Percentiles rank a stretch among this genome's conserved stretches.
Conservation (phyloP, 352 stramenopile genomes). For the Pythium dissimile region DNA sequence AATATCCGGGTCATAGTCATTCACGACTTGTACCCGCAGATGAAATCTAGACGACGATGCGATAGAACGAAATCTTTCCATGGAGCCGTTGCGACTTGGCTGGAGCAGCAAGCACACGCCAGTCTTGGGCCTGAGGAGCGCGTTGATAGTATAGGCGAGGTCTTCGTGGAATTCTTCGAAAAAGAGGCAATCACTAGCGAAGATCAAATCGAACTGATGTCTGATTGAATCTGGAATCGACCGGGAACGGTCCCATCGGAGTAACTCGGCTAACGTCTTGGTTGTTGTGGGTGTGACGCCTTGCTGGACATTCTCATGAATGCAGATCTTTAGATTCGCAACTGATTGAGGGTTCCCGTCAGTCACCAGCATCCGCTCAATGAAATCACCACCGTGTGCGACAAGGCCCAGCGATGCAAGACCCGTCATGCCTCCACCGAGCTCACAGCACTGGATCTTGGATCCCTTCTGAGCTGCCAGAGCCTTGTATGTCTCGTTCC, state of each 20-base stretch:
- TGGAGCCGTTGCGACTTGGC: conserved; percentile 64
- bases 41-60: conserved; percentile 28
- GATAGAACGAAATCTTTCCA: conserved; percentile 68
- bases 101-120: conserved; percentile 72
- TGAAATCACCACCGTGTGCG: conserved; percentile 33
- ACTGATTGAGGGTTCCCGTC: conserved; percentile 72
- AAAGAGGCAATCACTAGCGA: conserved; percentile 85
- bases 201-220: conserved; percentile 72
- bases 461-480: conserved; percentile 14
- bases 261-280: conserved; percentile 31
- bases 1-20: conserved; percentile 37
- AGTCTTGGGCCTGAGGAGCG: conserved; percentile 35
- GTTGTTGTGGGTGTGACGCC: conserved; percentile 7
- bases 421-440: conserved; percentile 77
- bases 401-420: conserved; percentile 62
- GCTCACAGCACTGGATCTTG: conserved; percentile 52
- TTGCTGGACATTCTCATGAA: conserved; percentile 49
- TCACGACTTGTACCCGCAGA: conserved; percentile 31
- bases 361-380: conserved; percentile 56
- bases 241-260: conserved; percentile 64
- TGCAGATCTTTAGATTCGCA: conserved; percentile 59
- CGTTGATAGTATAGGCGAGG: conserved; percentile 60
- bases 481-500: conserved; percentile 27
- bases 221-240: conserved; percentile 23
- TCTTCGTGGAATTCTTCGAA: conserved; percentile 86